Percentiles rank a stretch among this genome's conserved stretches.
These are phyloP conservation scores for Pythium dissimile DNA, from an alignment of 352 stramenopile species.

Conservation along the genomic window DNA sequence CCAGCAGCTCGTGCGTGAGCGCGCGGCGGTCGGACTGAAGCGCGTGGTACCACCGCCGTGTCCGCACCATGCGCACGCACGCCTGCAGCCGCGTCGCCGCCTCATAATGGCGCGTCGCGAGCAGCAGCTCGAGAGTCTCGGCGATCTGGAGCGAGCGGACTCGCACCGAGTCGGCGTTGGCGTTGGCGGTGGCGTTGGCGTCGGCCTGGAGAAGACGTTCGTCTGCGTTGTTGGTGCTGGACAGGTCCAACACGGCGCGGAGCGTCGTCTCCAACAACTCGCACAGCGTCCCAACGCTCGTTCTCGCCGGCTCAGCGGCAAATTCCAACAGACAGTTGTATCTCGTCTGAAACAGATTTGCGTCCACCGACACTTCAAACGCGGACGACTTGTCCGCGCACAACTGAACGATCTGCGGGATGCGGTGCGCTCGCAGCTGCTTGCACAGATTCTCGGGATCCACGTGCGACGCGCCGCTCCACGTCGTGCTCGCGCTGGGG, in stretches of 20 bases:
- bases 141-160: slow-evolving; percentile 8
- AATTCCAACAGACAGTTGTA: slow-evolving; percentile 13
- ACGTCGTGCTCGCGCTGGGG: slow-evolving; percentile 1
- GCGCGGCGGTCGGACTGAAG: slow-evolving; percentile 14
- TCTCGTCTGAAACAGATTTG: slow-evolving; percentile 3
- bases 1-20: slow-evolving; percentile 13
- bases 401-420: slow-evolving; percentile 1
- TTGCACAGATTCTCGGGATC: slow-evolving; percentile 9
- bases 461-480: not conserved
- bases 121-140: slow-evolving; percentile 22
- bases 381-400: not conserved
- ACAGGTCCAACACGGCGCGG: not conserved
- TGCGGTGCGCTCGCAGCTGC: slow-evolving; percentile 17
- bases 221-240: not conserved
- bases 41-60: slow-evolving; percentile 13
- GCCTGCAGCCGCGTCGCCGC: slow-evolving; percentile 19
- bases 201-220: not conserved
- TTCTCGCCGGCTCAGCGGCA: not conserved
- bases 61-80: slow-evolving; percentile 2
- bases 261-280: not conserved
- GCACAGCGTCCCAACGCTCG: not conserved
- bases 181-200: not conserved
- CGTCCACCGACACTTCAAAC: slow-evolving; percentile 8
- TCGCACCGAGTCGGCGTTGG: not conserved
- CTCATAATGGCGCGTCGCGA: slow-evolving; percentile 9